Conservation (phyloP, 805 yeast species). For the Scheffersomyces amazonensis region DNA sequence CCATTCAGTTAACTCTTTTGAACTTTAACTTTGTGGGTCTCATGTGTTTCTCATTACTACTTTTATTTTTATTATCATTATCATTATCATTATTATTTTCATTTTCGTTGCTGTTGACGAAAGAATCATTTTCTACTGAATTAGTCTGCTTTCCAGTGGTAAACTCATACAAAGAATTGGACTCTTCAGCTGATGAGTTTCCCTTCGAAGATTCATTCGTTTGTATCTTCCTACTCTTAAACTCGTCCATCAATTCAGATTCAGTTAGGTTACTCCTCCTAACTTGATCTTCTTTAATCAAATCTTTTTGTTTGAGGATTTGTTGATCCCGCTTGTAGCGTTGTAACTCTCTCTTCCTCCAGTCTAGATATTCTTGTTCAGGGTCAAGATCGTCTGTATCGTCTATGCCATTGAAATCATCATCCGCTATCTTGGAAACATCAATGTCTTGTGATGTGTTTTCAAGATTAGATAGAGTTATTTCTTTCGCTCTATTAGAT, state of each 20-base stretch:
- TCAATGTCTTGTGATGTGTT: not conserved
- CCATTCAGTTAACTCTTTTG: too few species aligned
- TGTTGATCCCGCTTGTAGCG: constrained; percentile 22
- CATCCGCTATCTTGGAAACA: constrained; percentile 1
- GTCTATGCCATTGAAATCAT: constrained; percentile 27
- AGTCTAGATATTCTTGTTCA: constrained; percentile 25
- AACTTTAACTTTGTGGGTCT: too few species aligned
- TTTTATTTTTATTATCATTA: too few species aligned
- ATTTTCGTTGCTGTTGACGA: too few species aligned
- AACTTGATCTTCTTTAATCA: constrained; percentile 20
- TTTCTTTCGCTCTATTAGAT: not conserved
- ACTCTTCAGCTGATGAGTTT: too few species aligned
- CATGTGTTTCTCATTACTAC: too few species aligned
- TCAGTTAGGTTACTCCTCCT: constrained; percentile 9
- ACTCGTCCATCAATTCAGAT: constrained; percentile 1
- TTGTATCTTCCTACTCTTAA: constrained; percentile 2
- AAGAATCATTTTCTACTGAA: too few species aligned
- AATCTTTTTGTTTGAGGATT: constrained; percentile 17
- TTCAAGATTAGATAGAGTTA: constrained; percentile 6
- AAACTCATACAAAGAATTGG: too few species aligned
- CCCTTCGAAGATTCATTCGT: too few species aligned
- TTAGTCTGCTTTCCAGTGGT: too few species aligned
- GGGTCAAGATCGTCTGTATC: constrained; percentile 36
- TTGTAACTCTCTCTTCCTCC: constrained; percentile 26
- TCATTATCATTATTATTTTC: too few species aligned